These are phyloP conservation scores for Hordeum pubiflorum DNA, from an alignment of 202 grass and related monocot species.

Conservation along the genomic window DNA sequence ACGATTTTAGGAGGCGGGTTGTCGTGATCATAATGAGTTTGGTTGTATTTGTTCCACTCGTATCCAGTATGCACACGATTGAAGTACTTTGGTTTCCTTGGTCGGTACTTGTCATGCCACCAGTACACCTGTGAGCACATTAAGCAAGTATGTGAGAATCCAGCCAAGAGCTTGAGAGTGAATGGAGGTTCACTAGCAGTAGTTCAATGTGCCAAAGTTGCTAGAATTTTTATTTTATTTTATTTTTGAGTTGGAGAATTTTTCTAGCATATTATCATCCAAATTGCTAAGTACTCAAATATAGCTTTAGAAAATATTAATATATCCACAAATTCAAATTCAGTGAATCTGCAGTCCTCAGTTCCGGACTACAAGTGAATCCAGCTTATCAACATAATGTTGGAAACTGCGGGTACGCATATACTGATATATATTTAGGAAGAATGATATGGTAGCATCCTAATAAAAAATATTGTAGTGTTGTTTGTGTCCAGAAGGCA, in stretches of 20 bases:
- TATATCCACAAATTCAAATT: neutral
- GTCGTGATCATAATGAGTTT: conserved; percentile 95
- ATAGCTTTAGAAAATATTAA: neutral
- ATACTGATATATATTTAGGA: conserved; percentile 11
- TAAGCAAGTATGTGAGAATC: conserved; percentile 18
- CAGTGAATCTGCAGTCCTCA: neutral
- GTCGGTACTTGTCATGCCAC: conserved; percentile 98
- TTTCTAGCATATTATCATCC: neutral
- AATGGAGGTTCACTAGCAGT: neutral
- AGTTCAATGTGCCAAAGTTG: conserved; percentile 1
- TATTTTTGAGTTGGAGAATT: neutral
- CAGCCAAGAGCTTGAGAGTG: neutral
- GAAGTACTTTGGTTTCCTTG: conserved; percentile 96
- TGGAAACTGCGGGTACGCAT: neutral
- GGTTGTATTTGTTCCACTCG: conserved; percentile 99
- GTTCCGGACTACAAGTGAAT: neutral
- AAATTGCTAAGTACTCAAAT: neutral
- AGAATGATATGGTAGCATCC: neutral
- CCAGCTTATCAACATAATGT: neutral
- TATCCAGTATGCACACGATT: conserved; percentile 97
- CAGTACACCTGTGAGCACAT: conserved; percentile 74
- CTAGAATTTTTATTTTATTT: neutral
- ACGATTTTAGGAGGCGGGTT: conserved; percentile 93
- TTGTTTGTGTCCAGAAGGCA: conserved; percentile 1
- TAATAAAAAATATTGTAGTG: neutral